Conservation (phyloP, 1,139 yeast species). For the Arxiozyma slooffiae region DNA sequence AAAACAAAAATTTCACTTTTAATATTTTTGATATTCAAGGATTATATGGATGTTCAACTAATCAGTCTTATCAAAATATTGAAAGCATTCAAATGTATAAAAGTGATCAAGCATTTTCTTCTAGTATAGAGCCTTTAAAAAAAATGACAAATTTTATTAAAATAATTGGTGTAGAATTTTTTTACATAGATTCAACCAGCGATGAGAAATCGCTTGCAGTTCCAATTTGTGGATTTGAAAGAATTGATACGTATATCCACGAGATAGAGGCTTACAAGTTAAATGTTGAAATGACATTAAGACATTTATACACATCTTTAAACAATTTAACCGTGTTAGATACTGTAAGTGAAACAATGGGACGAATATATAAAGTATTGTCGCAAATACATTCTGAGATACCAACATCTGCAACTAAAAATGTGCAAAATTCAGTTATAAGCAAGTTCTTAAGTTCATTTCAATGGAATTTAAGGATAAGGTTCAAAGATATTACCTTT, state of each 20-base stretch:
- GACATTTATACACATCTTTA: conserved; percentile 20
- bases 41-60: conserved; percentile 10
- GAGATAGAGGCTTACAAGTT: conserved; percentile 12
- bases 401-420: background rate
- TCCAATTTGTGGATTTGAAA: conserved; percentile 25
- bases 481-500: conserved; percentile 20
- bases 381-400: background rate
- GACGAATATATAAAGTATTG: conserved; percentile 3
- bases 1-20: conserved; percentile 16
- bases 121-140: background rate
- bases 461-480: conserved; percentile 17
- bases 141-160: conserved; percentile 13
- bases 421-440: background rate
- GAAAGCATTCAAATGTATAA: background rate
- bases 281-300: conserved; percentile 19
- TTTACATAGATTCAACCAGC: conserved; percentile 8
- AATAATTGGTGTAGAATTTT: conserved; percentile 11
- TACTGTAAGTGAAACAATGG: conserved; percentile 10
- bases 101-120: conserved; percentile 1
- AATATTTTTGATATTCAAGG: conserved; percentile 19
- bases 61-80: conserved; percentile 2
- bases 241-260: conserved; percentile 21
- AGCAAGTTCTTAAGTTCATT: conserved; percentile 2
- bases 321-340: conserved; percentile 20
- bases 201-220: conserved; percentile 9